A percentile compares a stretch with the other conserved stretches of the same genome.
phyloP scores from a whole-genome alignment of 768 basidiomycete genomes.

The Gyrodon lividus region DNA sequence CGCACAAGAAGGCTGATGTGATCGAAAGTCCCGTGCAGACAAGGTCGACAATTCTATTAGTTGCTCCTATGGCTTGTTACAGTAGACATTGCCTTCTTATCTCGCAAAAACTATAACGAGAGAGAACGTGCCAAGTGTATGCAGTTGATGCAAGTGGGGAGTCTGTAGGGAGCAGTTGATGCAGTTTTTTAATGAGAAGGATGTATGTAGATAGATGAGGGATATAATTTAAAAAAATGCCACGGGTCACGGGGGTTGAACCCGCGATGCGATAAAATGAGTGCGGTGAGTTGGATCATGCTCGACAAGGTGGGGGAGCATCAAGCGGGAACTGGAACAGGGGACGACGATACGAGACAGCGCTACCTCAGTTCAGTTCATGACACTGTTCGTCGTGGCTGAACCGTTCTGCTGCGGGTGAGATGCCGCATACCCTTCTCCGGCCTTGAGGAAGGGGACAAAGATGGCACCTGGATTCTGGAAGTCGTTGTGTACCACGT shows the following conservation, averaged over 20 bases:
- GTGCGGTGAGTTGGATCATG: slow-evolving; percentile 32
- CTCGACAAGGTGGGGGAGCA: not conserved
- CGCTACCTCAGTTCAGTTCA: slow-evolving; percentile 26
- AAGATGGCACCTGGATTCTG: slow-evolving; percentile 84
- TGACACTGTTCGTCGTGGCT: slow-evolving; percentile 39
- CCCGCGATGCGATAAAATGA: slow-evolving; percentile 52
- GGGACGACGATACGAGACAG: not conserved
- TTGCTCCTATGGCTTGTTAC: slow-evolving; percentile 22
- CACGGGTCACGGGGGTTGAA: slow-evolving; percentile 80
- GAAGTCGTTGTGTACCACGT: slow-evolving; percentile 97
- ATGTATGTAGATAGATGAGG: slow-evolving; percentile 1
- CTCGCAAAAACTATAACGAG: slow-evolving; percentile 15
- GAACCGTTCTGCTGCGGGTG: slow-evolving; percentile 31
- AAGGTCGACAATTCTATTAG: slow-evolving; percentile 20
- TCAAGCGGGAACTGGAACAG: slow-evolving; percentile 1
- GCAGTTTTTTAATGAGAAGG: slow-evolving; percentile 8
- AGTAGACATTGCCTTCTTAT: slow-evolving; percentile 15
- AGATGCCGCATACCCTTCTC: slow-evolving; percentile 53
- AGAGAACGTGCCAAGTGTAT: slow-evolving; percentile 29
- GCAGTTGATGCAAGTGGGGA: slow-evolving; percentile 58
- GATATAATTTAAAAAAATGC: slow-evolving; percentile 25
- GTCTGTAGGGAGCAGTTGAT: slow-evolving; percentile 28
- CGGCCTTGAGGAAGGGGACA: slow-evolving; percentile 78
- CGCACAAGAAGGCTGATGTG: not conserved
- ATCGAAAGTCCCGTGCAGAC: slow-evolving; percentile 8